Evolutionary conservation across 78 protist species (phyloP), one percentile per base, ranked within the genome.

Genomic region (Dictyostelium intermedium): DNA sequence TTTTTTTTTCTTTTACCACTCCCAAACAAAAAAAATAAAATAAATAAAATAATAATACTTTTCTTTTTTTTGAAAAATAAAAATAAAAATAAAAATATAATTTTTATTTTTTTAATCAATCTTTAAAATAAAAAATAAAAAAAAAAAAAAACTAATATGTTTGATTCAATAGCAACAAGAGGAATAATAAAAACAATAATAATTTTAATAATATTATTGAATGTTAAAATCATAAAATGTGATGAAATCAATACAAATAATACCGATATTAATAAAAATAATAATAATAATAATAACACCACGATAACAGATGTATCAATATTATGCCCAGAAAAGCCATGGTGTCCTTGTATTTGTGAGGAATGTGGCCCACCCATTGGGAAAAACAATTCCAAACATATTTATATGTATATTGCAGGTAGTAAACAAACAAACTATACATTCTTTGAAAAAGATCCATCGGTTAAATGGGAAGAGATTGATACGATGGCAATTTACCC

Each of bases 331-430:
- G 27, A 25, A 20, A 25, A 66, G 11, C 74, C 34, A 66, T 66
- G n/a, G 25, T 66, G 74, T 25, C 74, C 74, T 11, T 66, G 74
- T 27, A 27, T 66, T 2, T 66, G 74, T 66, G 18, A 30, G 11
- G 74, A 66, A 66, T 66, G 45, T 72, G 79, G 79, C 0, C 79
- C 79, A 72, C 79, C 79, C 30, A 34, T 72, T 34, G 39, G 35
- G 11, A 34, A 6, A 34, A 72, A 72, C 6, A 72, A 13, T 16
- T 30, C 47, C 1, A 72, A 72, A 34, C 79, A 72, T 13, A 18
- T 18, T 6, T 72, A 14, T 72, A 7, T 35, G 16, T 72, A 72
- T 72, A 25, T 66, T 11, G 3, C 79, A 34, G 43, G 41, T 27
- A 13, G 27, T 32, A 16, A 32, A 34, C 79, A 72, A 72, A 14